Evolutionary conservation across 2,329 filamentous ascomycete genomes (phyloP).

Genomic region (Didymella keratinophila): DNA sequence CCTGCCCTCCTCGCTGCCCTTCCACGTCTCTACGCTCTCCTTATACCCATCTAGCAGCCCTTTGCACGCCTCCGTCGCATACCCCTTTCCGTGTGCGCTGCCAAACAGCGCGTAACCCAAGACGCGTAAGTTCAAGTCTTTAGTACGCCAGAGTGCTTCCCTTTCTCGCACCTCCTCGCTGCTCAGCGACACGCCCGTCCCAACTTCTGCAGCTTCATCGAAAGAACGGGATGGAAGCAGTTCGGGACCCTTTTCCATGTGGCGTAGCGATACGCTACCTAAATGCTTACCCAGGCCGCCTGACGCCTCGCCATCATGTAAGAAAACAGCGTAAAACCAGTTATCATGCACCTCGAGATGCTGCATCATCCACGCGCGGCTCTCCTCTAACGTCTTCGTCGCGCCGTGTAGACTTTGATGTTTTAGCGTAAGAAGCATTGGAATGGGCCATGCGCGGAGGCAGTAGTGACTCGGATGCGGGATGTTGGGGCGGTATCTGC

Average conservation of each 20-base stretch:
- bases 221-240: neutral
- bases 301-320: neutral
- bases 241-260: neutral
- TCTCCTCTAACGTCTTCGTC: slow-evolving; percentile 28
- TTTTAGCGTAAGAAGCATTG: slow-evolving; percentile 11
- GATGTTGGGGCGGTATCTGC: slow-evolving; percentile 5
- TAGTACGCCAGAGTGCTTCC: neutral
- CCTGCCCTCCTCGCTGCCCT: neutral
- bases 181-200: neutral
- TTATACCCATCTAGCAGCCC: slow-evolving; percentile 31
- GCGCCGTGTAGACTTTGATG: slow-evolving; percentile 29
- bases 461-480: neutral
- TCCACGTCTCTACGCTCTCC: neutral
- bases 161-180: neutral
- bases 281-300: neutral
- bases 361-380: slow-evolving; percentile 30
- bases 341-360: slow-evolving; percentile 19
- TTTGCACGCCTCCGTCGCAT: slow-evolving; percentile 37
- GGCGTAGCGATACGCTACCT: slow-evolving; percentile 5
- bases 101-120: slow-evolving; percentile 38
- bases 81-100: slow-evolving; percentile 34
- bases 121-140: slow-evolving; percentile 21
- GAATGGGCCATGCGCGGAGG: neutral
- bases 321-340: slow-evolving; percentile 28
- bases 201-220: neutral